These are phyloP conservation scores for Amaranthus tricolor DNA, from an alignment of 179 eudicot genomes.

Conservation along the genomic window DNA sequence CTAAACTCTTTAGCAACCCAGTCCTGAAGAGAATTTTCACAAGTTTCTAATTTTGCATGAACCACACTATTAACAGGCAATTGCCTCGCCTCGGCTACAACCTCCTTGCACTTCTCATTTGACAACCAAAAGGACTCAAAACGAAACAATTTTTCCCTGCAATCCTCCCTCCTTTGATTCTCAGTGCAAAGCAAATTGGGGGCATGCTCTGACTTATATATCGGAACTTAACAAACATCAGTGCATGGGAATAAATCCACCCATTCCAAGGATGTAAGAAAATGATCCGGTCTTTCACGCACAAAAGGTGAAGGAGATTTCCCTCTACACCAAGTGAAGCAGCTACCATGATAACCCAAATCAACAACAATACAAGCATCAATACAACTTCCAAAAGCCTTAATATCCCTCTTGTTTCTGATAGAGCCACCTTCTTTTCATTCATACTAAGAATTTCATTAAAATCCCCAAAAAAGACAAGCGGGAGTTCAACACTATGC, in stretches of 20 bases:
- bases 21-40: background rate
- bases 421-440: background rate
- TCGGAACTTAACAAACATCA: background rate
- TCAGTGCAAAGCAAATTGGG: background rate
- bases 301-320: background rate
- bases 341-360: background rate
- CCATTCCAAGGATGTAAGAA: background rate
- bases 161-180: fast-evolving
- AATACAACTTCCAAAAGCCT: background rate
- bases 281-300: background rate
- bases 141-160: background rate
- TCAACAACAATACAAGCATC: background rate
- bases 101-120: background rate
- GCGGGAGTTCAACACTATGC: too few relatives aligned
- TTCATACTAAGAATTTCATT: too few relatives aligned
- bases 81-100: background rate
- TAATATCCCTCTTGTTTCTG: background rate
- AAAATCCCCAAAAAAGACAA: too few relatives aligned
- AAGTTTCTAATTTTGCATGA: background rate
- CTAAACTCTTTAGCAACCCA: background rate
- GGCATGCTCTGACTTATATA: background rate
- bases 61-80: fast-evolving
- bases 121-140: background rate
- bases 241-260: background rate
- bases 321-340: background rate